phyloP scores from a whole-genome alignment of 208 protist species.

The Trichomonas gallinae region DNA sequence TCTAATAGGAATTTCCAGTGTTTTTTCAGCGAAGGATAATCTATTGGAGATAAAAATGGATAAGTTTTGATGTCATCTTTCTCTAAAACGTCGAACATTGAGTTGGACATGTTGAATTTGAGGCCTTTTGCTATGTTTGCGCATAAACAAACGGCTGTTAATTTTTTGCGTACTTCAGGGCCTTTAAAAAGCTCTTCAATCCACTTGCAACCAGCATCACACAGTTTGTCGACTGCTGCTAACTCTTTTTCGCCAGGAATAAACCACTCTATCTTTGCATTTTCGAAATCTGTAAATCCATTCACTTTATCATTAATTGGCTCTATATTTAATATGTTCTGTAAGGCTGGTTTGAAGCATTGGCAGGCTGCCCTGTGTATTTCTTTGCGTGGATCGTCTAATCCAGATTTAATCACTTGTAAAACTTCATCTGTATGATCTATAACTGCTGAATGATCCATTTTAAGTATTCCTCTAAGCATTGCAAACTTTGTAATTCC shows the following conservation, averaged over 20 bases:
- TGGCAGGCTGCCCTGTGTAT: too few relatives aligned
- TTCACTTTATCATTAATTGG: neutral
- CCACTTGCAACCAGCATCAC: neutral
- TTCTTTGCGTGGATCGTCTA: neutral
- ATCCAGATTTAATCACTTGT: neutral
- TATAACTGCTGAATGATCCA: neutral
- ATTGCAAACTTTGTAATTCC: neutral
- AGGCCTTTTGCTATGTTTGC: neutral
- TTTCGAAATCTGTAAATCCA: neutral
- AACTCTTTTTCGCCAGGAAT: neutral
- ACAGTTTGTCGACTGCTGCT: neutral
- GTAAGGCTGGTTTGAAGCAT: neutral
- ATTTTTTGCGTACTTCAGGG: neutral
- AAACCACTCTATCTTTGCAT: neutral
- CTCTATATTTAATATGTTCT: neutral
- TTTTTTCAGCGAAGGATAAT: neutral
- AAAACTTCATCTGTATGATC: neutral
- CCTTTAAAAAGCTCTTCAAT: neutral
- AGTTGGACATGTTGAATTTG: neutral
- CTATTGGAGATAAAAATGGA: neutral
- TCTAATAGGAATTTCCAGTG: neutral
- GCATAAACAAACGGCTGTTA: neutral
- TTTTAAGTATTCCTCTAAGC: too few relatives aligned
- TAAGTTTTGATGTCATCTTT: neutral
- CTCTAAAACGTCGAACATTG: neutral